phyloP scores from a whole-genome alignment of 148 eudicot species.

The Vaccinium myrtillus region DNA sequence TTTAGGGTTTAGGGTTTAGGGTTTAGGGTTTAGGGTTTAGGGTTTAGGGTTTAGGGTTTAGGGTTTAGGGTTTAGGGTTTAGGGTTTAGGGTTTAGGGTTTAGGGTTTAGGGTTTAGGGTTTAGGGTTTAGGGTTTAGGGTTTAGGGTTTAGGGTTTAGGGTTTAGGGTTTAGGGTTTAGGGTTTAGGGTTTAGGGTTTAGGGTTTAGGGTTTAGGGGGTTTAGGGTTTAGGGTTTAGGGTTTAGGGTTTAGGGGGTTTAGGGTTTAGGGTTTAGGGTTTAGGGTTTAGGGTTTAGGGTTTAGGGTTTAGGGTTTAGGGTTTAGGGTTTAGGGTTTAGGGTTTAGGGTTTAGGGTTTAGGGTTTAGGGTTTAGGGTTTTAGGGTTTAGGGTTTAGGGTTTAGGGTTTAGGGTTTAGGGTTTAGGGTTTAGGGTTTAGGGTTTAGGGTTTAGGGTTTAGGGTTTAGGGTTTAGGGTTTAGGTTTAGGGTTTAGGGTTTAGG shows the following conservation, averaged over 20 bases:
- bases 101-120: no score
- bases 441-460: neutral
- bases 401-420: neutral
- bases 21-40: neutral
- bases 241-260: neutral
- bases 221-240: neutral
- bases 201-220: neutral
- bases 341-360: neutral
- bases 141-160: no score
- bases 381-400: neutral
- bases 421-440: neutral
- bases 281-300: neutral
- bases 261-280: neutral
- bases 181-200: neutral
- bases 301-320: neutral
- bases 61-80: no score
- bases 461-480: neutral
- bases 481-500: neutral
- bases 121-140: no score
- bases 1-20: conserved; percentile 7
- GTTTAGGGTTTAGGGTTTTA: no score
- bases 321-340: neutral
- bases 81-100: no score
- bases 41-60: no score
- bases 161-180: no score